Evolutionary conservation across 371 early-diverging fungal species (phyloP).

Genomic region (Lichtheimia corymbifera): DNA sequence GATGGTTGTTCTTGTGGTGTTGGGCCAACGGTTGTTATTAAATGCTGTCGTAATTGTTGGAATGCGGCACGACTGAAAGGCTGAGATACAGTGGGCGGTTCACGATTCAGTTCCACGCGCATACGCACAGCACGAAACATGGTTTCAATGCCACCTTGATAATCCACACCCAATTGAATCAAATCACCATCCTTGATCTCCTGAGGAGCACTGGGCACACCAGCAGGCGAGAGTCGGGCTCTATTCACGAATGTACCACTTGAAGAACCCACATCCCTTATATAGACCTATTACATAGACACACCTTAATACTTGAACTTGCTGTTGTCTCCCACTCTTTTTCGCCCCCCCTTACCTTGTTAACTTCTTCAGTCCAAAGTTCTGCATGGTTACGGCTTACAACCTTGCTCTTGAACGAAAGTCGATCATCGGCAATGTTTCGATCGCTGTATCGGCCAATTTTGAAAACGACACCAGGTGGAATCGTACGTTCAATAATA

Average conservation of each 20-base stretch:
- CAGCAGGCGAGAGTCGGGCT: slow-evolving; percentile 76
- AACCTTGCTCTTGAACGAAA: slow-evolving; percentile 93
- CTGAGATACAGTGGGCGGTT: slow-evolving; percentile 15
- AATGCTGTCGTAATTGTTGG: slow-evolving; percentile 27
- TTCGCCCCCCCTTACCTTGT: slow-evolving; percentile 57
- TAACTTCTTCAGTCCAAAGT: slow-evolving; percentile 75
- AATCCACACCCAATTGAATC: slow-evolving; percentile 90
- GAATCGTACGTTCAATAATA: slow-evolving; percentile 76
- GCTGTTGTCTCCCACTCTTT: neutral
- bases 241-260: slow-evolving; percentile 92
- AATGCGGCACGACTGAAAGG: slow-evolving; percentile 26
- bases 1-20: neutral
- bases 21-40: slow-evolving; percentile 10
- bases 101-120: slow-evolving; percentile 78
- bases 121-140: slow-evolving; percentile 83
- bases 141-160: slow-evolving; percentile 82
- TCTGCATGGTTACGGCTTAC: slow-evolving; percentile 94
- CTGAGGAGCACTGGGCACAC: slow-evolving; percentile 71
- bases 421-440: slow-evolving; percentile 58
- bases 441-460: slow-evolving; percentile 85
- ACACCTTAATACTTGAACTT: neutral
- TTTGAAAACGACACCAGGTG: slow-evolving; percentile 66
- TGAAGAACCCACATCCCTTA: slow-evolving; percentile 83
- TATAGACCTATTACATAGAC: slow-evolving; percentile 57
- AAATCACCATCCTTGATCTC: slow-evolving; percentile 81